phyloP scores from a whole-genome alignment of 1,284 basidiomycete species.

The Pholiota adiposa region DNA sequence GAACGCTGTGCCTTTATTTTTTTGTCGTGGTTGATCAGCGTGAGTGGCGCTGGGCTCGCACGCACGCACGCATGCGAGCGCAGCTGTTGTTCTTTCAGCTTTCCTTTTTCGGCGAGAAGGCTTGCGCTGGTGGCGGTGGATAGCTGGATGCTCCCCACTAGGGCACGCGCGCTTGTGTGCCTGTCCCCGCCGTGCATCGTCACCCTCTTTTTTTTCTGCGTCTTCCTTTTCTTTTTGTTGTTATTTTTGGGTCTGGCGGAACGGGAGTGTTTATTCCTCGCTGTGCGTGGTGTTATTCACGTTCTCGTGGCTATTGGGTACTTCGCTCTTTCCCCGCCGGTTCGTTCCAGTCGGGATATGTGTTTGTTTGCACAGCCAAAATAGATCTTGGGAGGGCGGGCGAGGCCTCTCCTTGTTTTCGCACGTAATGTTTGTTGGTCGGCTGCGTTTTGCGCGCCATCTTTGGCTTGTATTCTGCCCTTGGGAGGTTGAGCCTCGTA shows the following conservation, averaged over 20 bases:
- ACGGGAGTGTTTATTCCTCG: too few species aligned
- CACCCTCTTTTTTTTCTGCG: not conserved
- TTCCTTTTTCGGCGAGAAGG: conserved; percentile 3
- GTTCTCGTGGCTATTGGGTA: too few species aligned
- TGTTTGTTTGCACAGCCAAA: not conserved
- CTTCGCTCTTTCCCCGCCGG: not conserved
- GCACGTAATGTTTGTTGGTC: not conserved
- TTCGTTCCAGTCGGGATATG: not conserved
- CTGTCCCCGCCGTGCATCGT: too few species aligned
- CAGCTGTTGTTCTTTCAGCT: not conserved
- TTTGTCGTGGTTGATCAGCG: not conserved
- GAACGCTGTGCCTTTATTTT: not conserved
- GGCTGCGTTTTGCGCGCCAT: not conserved
- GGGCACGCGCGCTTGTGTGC: too few species aligned
- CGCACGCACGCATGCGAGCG: not conserved
- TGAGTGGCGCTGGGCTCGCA: not conserved
- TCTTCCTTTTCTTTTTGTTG: not conserved
- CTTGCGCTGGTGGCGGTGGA: too few species aligned
- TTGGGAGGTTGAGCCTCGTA: not conserved
- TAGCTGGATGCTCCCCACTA: too few species aligned
- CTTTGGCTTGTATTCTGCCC: not conserved
- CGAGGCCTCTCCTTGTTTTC: not conserved
- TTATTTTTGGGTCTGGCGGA: not conserved
- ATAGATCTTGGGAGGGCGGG: not conserved
- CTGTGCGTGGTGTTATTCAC: too few species aligned